phyloP scores from a whole-genome alignment of 371 early-diverging fungal species.

The Encephalitozoon romaleae region DNA sequence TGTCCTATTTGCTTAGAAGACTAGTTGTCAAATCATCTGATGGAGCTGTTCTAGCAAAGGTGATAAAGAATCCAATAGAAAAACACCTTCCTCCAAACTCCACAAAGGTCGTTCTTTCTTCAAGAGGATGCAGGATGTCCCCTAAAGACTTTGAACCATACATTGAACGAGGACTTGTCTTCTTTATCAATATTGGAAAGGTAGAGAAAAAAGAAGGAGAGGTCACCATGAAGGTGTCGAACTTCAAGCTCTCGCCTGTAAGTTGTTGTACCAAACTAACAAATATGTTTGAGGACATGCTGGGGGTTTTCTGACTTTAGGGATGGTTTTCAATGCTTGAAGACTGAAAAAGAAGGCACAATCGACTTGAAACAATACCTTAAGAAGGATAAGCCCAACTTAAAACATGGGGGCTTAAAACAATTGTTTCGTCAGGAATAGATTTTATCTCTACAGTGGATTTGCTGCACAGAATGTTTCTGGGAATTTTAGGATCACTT shows the following conservation, averaged over 20 bases:
- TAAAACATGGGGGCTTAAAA: neutral
- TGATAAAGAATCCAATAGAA: neutral
- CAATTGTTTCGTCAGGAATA: constrained; percentile 7
- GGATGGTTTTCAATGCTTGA: neutral
- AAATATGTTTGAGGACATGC: neutral
- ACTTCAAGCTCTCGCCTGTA: neutral
- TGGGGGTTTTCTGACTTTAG: neutral
- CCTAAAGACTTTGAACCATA: neutral
- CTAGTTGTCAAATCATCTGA: neutral
- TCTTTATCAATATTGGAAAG: neutral
- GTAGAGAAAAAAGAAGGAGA: neutral
- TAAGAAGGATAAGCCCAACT: neutral
- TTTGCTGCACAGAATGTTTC: neutral
- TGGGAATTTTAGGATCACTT: neutral
- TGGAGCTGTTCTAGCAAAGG: neutral
- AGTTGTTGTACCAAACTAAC: neutral
- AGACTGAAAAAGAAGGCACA: neutral
- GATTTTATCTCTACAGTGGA: neutral
- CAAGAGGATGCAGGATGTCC: neutral
- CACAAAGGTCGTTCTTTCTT: neutral
- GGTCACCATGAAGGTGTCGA: neutral
- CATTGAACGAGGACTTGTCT: neutral
- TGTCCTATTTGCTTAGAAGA: neutral
- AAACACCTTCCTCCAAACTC: neutral
- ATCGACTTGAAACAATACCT: neutral